Evolutionary conservation across 2,329 filamentous ascomycete species (phyloP).

Genomic region (Coniosporium tulheliwenetii): DNA sequence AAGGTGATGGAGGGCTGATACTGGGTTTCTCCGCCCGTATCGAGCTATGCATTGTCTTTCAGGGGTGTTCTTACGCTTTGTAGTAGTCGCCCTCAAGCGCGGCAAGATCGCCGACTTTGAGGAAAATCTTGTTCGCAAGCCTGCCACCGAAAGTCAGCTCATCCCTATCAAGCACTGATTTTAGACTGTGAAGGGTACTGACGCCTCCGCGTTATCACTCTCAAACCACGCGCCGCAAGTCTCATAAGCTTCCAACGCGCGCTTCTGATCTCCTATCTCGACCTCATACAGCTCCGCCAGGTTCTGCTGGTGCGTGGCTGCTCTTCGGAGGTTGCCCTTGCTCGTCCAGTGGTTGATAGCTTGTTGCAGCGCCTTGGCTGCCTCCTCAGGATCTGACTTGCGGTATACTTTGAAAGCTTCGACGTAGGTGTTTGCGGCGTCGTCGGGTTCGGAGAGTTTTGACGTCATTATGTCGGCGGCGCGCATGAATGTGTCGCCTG

Average conservation of each 20-base stretch:
- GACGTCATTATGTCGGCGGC: constrained; percentile 67
- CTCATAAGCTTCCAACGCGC: constrained; percentile 71
- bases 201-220: constrained; percentile 70
- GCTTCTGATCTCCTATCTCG: constrained; percentile 62
- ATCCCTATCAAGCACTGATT: too few relatives aligned
- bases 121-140: constrained; percentile 81
- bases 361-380: constrained; percentile 61
- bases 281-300: constrained; percentile 75
- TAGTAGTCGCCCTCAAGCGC: constrained; percentile 73
- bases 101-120: constrained; percentile 80
- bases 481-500: constrained; percentile 70
- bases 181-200: constrained; percentile 20
- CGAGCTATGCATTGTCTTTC: too few relatives aligned
- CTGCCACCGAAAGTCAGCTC: constrained; percentile 23
- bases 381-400: constrained; percentile 70
- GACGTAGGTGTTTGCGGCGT: constrained; percentile 73
- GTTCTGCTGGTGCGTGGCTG: constrained; percentile 80
- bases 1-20: too few relatives aligned
- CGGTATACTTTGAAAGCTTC: constrained; percentile 94
- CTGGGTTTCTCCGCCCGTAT: too few relatives aligned
- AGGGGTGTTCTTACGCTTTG: constrained; percentile 52
- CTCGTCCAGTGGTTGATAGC: constrained; percentile 76
- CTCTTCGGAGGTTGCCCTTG: constrained; percentile 81
- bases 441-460: constrained; percentile 79
- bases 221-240: constrained; percentile 81